phyloP scores from a whole-genome alignment of 2,329 filamentous ascomycete species.

The Nemania sp. region DNA sequence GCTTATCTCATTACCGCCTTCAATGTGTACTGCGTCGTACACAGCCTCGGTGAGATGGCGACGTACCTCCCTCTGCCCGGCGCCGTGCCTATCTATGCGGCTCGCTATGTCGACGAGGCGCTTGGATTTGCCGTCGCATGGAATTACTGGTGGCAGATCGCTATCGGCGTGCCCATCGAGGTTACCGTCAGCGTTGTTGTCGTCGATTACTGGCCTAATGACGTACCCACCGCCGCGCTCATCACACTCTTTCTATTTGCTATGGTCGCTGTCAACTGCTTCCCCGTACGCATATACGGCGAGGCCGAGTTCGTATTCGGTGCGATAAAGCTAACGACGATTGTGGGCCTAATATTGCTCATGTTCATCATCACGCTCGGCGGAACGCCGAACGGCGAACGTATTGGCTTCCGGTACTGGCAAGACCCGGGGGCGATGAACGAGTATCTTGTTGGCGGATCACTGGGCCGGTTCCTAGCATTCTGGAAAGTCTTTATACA shows the following conservation, averaged over 20 bases:
- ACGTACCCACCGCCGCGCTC: constrained; percentile 46
- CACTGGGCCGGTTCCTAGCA: constrained; percentile 56
- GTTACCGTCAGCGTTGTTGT: constrained; percentile 61
- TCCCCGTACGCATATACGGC: constrained; percentile 61
- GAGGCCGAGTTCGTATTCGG: constrained; percentile 66
- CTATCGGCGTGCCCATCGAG: constrained; percentile 62
- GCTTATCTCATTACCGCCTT: constrained; percentile 59
- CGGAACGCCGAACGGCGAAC: constrained; percentile 56
- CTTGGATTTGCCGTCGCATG: constrained; percentile 63
- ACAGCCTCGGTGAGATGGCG: constrained; percentile 68
- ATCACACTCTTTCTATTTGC: constrained; percentile 55
- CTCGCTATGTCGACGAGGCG: constrained; percentile 61
- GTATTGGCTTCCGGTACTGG: constrained; percentile 62
- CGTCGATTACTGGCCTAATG: constrained; percentile 58
- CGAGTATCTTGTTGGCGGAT: constrained; percentile 55
- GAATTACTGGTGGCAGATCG: constrained; percentile 66
- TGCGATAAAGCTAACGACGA: constrained; percentile 62
- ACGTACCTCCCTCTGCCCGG: constrained; percentile 70
- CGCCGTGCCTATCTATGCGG: constrained; percentile 63
- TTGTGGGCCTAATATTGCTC: constrained; percentile 62
- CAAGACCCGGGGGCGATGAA: constrained; percentile 58
- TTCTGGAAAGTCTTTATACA: constrained; percentile 61
- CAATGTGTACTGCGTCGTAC: constrained; percentile 62
- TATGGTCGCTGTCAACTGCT: constrained; percentile 55
- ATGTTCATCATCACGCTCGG: constrained; percentile 64